Percentiles rank a stretch among this genome's conserved stretches.
phyloP scores from a whole-genome alignment of 1,284 basidiomycete species.

The Thelephora terrestris region DNA sequence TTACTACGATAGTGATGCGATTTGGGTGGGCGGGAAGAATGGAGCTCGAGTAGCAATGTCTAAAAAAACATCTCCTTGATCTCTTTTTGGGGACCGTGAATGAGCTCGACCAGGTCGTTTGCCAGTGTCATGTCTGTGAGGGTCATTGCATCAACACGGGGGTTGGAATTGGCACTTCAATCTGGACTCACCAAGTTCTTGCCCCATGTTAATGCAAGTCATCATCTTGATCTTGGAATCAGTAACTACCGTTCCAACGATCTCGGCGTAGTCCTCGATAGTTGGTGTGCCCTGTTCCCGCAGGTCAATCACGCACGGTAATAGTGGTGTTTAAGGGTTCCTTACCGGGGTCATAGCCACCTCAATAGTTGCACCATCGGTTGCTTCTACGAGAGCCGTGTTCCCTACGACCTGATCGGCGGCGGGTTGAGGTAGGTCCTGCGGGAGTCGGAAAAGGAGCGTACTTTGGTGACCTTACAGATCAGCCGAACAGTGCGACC shows the following conservation, averaged over 20 bases:
- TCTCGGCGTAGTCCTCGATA: conserved; percentile 54
- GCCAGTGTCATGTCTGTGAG: conserved; percentile 52
- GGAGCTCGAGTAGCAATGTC: too few relatives aligned
- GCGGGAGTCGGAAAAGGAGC: conserved; percentile 9
- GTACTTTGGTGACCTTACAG: conserved; percentile 59
- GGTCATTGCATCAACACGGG: neutral
- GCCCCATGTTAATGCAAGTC: conserved; percentile 51
- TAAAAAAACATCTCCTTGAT: neutral
- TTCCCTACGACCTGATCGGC: conserved; percentile 40
- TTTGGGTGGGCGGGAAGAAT: conserved; percentile 7
- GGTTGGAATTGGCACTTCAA: neutral
- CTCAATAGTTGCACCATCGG: conserved; percentile 64
- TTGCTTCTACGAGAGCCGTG: conserved; percentile 51
- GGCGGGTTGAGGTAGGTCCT: neutral
- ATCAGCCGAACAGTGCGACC: conserved; percentile 62
- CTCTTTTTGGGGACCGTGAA: conserved; percentile 40
- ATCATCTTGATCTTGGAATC: conserved; percentile 54
- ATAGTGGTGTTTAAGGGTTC: neutral
- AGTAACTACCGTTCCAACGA: conserved; percentile 62
- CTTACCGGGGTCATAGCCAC: conserved; percentile 35
- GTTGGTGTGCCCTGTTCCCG: conserved; percentile 35
- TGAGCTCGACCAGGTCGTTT: conserved; percentile 54
- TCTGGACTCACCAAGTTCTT: conserved; percentile 51
- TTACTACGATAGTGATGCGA: neutral
- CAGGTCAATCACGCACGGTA: conserved; percentile 18